These are phyloP conservation scores for Pythium dissimile DNA, from an alignment of 352 stramenopile species.

Conservation along the genomic window DNA sequence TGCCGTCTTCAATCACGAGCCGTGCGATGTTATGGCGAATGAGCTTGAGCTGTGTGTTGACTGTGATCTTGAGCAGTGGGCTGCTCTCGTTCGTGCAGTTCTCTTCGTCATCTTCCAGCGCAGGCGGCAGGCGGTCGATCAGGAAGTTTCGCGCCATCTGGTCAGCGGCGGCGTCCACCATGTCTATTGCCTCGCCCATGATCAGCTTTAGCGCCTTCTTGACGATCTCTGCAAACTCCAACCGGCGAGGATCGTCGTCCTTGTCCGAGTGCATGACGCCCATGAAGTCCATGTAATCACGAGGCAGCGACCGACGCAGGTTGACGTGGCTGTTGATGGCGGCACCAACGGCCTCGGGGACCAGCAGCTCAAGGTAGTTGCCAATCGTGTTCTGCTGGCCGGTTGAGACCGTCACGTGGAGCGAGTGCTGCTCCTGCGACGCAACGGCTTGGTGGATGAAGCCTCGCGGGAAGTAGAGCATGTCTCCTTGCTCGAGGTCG, in stretches of 20 bases:
- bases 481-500: constrained; percentile 77
- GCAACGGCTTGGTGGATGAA: constrained; percentile 86
- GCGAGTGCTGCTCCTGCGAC: constrained; percentile 55
- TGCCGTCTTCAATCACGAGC: constrained; percentile 73
- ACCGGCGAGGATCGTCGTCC: constrained; percentile 37
- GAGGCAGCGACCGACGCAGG: constrained; percentile 72
- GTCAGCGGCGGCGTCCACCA: constrained; percentile 69
- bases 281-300: constrained; percentile 89
- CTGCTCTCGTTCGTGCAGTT: constrained; percentile 76
- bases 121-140: constrained; percentile 68
- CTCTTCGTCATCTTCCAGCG: constrained; percentile 72
- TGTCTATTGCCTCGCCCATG: constrained; percentile 59
- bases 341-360: constrained; percentile 54
- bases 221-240: constrained; percentile 47
- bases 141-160: constrained; percentile 85
- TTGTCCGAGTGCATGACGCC: constrained; percentile 83
- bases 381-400: constrained; percentile 82
- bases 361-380: constrained; percentile 67
- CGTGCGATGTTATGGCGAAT: constrained; percentile 64
- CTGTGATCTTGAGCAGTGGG: constrained; percentile 74
- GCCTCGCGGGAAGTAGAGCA: constrained; percentile 90
- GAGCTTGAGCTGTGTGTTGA: constrained; percentile 75
- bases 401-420: constrained; percentile 90
- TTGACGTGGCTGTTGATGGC: constrained; percentile 57
- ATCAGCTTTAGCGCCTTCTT: constrained; percentile 60